A percentile compares a stretch with the other conserved stretches of the same genome.
These are phyloP conservation scores for Diaporthe sp. DNA, from an alignment of 2,329 filamentous ascomycete species.

Conservation along the genomic window DNA sequence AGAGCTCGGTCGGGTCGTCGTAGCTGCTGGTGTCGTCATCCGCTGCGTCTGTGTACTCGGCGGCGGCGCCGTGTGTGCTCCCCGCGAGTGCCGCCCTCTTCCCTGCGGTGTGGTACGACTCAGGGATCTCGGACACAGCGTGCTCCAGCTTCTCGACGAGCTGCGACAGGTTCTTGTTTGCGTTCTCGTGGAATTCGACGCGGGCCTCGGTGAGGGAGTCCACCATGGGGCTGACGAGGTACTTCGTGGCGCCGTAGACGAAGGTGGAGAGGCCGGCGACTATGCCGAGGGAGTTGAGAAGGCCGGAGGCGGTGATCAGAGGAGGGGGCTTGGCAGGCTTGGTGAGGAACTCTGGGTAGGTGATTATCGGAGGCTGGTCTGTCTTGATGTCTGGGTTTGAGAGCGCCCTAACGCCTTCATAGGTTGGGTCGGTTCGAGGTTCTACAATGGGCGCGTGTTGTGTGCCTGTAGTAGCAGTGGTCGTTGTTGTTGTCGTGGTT, in stretches of 20 bases:
- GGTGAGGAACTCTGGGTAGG: constrained; percentile 78
- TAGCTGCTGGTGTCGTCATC: constrained; percentile 60
- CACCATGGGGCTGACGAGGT: constrained; percentile 75
- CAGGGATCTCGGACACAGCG: constrained; percentile 73
- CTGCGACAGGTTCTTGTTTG: constrained; percentile 59
- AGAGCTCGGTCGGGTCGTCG: constrained; percentile 81
- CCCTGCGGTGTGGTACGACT: constrained; percentile 42
- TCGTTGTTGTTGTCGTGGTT: neutral
- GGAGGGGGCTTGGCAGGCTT: constrained; percentile 69
- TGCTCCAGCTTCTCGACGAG: constrained; percentile 66
- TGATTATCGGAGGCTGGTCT: constrained; percentile 73
- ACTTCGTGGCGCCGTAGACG: constrained; percentile 79
- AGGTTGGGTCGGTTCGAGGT: constrained; percentile 29
- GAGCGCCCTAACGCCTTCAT: neutral
- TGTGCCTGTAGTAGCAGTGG: neutral
- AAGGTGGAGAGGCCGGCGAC: constrained; percentile 71
- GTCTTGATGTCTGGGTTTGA: constrained; percentile 46
- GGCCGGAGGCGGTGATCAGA: constrained; percentile 71
- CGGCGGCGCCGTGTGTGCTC: constrained; percentile 40
- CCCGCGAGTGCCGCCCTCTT: constrained; percentile 42
- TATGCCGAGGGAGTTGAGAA: constrained; percentile 72
- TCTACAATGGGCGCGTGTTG: constrained; percentile 4
- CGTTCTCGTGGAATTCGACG: constrained; percentile 64
- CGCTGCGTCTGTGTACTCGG: constrained; percentile 37
- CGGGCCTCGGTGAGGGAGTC: constrained; percentile 65